Evolutionary conservation across 2,329 filamentous ascomycete species (phyloP), one percentile per base, ranked within the genome.

Genomic region (Helicocarpus griseus): DNA sequence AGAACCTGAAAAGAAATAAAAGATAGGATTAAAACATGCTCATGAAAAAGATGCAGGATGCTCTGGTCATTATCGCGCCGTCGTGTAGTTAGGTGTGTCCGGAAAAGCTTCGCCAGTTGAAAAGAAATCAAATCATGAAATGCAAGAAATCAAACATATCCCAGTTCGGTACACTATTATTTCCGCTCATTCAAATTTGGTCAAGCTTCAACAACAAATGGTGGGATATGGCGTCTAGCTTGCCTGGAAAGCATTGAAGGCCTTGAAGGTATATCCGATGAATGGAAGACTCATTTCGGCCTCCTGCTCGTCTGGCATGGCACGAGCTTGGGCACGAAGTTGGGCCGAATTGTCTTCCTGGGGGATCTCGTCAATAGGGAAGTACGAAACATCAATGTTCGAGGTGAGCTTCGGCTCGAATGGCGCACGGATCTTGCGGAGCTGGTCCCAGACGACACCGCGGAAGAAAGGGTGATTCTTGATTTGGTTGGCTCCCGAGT

Each of bases 321-420:
- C 83, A 57, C 85, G 79, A 47, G 87, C 88, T 69, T 94, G 87
- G 19, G 87, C 87, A 67, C 89, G 87, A 63, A 95, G 80, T 58
- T 87, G 79, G 22, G 89, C 93, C 51, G 87, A 89, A 57, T 89
- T 95, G 69, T 96, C 90, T 51, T 89, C 91, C 75, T 97, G 91
- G 62, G 95, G 89, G 65, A 98, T 96, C 71, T 98, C 93, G 65
- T 98, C 93, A 49, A 89, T 96, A 8, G 93, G 93, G 82, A 98
- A 98, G 77, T 98, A 97, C 44, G 90, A 91, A 19, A 93, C 95
- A 67, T 98, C 93, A 62, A 95, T 86, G 69, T 93, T 93, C 56
- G 89, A 95, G 54, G 87, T 86, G 57, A 98, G 77, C 64, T 89
- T 89, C 2, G 93, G 93, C 73, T 97, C 91, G 66, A 98, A 98